Evolutionary conservation across 306 rosid species (phyloP).

Genomic region (Dryas alaskensis): DNA sequence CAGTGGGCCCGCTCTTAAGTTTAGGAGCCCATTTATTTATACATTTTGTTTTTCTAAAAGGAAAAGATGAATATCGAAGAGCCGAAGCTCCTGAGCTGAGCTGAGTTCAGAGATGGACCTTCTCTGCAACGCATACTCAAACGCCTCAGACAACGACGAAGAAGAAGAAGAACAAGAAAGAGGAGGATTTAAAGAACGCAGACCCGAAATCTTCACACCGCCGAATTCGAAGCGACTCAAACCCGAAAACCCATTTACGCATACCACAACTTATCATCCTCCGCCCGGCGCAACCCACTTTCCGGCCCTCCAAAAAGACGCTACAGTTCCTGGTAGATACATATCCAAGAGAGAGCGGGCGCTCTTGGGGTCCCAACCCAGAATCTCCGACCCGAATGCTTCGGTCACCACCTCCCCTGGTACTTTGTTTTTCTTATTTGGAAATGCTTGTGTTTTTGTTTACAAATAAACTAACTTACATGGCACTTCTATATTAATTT

Average conservation of each 20-base stretch:
- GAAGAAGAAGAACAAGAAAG: conserved; percentile 19
- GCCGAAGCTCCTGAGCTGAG: not conserved
- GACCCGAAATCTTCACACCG: conserved; percentile 26
- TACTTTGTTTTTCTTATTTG: conserved; percentile 22
- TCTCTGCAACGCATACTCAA: conserved; percentile 50
- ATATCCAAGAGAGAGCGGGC: conserved; percentile 83
- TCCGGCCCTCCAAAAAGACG: conserved; percentile 18
- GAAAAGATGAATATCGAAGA: not conserved
- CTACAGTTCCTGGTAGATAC: conserved; percentile 61
- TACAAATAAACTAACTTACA: not conserved
- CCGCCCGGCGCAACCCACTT: conserved; percentile 12
- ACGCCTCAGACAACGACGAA: conserved; percentile 50
- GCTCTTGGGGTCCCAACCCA: conserved; percentile 25
- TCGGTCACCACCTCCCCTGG: conserved; percentile 41
- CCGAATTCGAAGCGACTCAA: conserved; percentile 25
- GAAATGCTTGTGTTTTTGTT: not conserved
- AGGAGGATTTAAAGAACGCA: conserved; percentile 23
- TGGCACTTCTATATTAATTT: too few species aligned
- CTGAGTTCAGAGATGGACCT: conserved; percentile 45
- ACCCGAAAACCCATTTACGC: conserved; percentile 17
- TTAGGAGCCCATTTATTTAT: too few species aligned
- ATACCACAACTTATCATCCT: not conserved
- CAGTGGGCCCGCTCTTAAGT: too few species aligned
- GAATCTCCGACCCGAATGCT: conserved; percentile 21
- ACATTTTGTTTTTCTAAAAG: too few species aligned